These are phyloP conservation scores for Dactylellina haptotyla DNA, from an alignment of 2,329 filamentous ascomycete genomes.

Conservation along the genomic window DNA sequence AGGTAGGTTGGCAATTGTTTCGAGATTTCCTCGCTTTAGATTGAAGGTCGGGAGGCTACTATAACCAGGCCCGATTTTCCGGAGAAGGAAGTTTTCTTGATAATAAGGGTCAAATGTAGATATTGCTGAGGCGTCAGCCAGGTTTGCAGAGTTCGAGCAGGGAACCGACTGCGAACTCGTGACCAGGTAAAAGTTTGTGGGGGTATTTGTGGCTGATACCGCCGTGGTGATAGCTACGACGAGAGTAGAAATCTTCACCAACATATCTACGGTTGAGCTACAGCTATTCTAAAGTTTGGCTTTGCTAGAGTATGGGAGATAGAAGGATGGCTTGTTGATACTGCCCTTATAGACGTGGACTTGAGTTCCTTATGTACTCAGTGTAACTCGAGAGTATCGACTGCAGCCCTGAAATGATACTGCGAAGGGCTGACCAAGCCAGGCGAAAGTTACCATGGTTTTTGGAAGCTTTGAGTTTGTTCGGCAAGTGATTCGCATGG, in stretches of 20 bases:
- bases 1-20: constrained; percentile 15
- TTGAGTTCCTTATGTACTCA: no score
- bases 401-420: no score
- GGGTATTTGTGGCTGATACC: constrained; percentile 17
- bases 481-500: no score
- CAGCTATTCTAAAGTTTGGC: no score
- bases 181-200: constrained; percentile 23
- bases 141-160: constrained; percentile 13
- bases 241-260: neutral
- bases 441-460: no score
- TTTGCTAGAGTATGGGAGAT: no score
- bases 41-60: constrained; percentile 23
- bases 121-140: constrained; percentile 18
- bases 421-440: no score
- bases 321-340: no score
- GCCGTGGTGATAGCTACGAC: neutral
- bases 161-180: constrained; percentile 11
- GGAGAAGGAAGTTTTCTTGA: constrained; percentile 29
- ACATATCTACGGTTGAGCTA: neutral
- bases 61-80: constrained; percentile 27
- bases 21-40: constrained; percentile 17
- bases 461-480: no score
- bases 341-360: no score
- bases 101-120: constrained; percentile 37
- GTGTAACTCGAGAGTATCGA: no score